Percentiles rank a stretch among this genome's conserved stretches.
phyloP scores from a whole-genome alignment of 73 alveolate species.

The Symbiodinium pilosum region DNA sequence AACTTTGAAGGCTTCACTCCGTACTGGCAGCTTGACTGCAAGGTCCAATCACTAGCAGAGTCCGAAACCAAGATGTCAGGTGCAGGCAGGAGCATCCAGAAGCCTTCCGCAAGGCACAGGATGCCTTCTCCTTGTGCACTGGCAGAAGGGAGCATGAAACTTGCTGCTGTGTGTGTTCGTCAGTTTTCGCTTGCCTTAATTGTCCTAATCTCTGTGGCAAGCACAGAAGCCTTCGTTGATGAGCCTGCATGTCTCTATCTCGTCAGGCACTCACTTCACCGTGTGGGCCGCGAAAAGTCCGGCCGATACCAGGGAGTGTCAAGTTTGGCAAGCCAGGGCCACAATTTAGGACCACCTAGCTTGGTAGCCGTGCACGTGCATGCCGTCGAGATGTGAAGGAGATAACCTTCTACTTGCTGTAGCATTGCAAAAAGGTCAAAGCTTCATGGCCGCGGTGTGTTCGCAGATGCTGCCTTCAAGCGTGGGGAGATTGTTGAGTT shows the following conservation, averaged over 20 bases:
- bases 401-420: too few relatives aligned
- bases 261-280: constrained; percentile 65
- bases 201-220: too few relatives aligned
- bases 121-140: background rate
- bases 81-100: constrained; percentile 89
- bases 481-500: constrained; percentile 56
- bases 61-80: too few relatives aligned
- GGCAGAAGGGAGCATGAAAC: background rate
- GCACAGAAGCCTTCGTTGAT: too few relatives aligned
- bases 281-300: constrained; percentile 75
- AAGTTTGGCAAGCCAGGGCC: constrained; percentile 67
- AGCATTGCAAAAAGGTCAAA: constrained; percentile 11
- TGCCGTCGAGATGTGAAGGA: too few relatives aligned
- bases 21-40: constrained; percentile 24
- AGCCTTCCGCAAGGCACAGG: constrained; percentile 42
- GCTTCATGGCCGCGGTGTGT: constrained; percentile 88
- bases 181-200: too few relatives aligned
- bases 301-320: constrained; percentile 80
- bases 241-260: too few relatives aligned
- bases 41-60: background rate
- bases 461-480: constrained; percentile 77
- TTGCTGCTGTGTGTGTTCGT: background rate
- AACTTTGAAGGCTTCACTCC: constrained; percentile 92
- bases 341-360: too few relatives aligned
- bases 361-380: too few relatives aligned